Evolutionary conservation across 768 basidiomycete species (phyloP), one percentile per base, ranked within the genome.

Genomic region (Boletus vinaceobasis): DNA sequence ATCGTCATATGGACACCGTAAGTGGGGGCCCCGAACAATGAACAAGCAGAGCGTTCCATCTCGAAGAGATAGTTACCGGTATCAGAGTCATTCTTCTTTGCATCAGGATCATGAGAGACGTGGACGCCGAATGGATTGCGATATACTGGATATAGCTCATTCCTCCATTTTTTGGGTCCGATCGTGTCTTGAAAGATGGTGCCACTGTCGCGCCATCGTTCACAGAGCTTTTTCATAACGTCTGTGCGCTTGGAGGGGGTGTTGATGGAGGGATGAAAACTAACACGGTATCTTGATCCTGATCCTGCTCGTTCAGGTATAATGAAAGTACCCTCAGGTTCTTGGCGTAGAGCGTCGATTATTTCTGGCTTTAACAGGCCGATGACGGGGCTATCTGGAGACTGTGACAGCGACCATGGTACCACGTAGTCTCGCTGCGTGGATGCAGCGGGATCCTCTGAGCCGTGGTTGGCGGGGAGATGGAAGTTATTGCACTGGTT

Each of bases 1-100:
- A 86, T 81, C 19, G 83, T 90, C 85, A 95, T 82, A 69, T 98
- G 97, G 3, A 96, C 89, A 0, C 97, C 96, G 62, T 90, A 94
- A 0, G 95, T 97, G 48, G 91, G 79, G 7, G 95, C 70, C 3
- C 96, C 94, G 63, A 98, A 98, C 33, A 98, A 73, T 0, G 88
- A 81, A 67, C 90, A 93, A 3, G 93, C 93, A 1, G 90, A 79
- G 38, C 96, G 81, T 70, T 98, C 97, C 80, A 98, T 82, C 68
- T 85, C 81, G 70, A 98, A 97, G 21, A 82, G 90, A 54, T 79
- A 89, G 67, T 93, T 90, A 17, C 76, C 59, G 15, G 59, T 56
- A 36, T 71, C 66, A 15, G 65, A 70, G 35, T 69, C 69, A 5
- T 65, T 70, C 26, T 65, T 68, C 26, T 65, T 71, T 31, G 72